Evolutionary conservation across 139 green algal species (phyloP).

Genomic region (Chlamydomonas asymmetrica): DNA sequence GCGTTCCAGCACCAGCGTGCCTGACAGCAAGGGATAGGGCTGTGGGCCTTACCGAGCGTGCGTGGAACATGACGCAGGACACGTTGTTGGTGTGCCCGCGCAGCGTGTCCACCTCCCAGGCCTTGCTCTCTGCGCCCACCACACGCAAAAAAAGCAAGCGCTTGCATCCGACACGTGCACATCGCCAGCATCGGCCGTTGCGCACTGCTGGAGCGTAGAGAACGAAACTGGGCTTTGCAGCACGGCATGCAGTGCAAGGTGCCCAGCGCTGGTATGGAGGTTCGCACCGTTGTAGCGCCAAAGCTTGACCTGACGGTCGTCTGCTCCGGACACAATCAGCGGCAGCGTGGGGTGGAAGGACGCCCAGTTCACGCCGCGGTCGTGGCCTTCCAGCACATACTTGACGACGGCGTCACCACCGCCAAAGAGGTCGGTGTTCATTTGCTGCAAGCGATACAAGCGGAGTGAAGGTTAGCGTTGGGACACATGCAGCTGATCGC

Average conservation of each 20-base stretch:
- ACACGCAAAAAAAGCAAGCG: too few relatives aligned
- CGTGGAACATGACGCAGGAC: slow-evolving; percentile 99
- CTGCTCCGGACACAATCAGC: slow-evolving; percentile 98
- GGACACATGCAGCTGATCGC: too few relatives aligned
- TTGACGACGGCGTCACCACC: slow-evolving; percentile 97
- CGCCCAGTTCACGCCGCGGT: slow-evolving; percentile 99
- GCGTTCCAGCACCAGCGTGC: too few relatives aligned
- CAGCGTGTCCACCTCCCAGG: slow-evolving; percentile 99
- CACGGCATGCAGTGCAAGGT: too few relatives aligned
- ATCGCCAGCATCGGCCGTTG: too few relatives aligned
- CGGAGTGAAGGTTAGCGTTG: neutral
- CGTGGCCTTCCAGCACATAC: slow-evolving; percentile 99
- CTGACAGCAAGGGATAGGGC: too few relatives aligned
- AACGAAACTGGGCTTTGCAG: too few relatives aligned
- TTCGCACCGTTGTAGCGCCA: slow-evolving; percentile 96
- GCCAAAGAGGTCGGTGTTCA: slow-evolving; percentile 97
- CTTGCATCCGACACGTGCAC: too few relatives aligned
- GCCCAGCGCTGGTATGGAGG: too few relatives aligned
- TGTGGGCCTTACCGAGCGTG: slow-evolving; percentile 77
- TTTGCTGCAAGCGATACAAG: slow-evolving; percentile 50
- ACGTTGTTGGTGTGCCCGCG: slow-evolving; percentile 99
- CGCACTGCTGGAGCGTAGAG: too few relatives aligned
- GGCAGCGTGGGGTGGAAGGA: slow-evolving; percentile 97
- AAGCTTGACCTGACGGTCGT: slow-evolving; percentile 98
- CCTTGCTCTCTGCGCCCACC: slow-evolving; percentile 98